Conservation (phyloP, 2,329 filamentous ascomycete genomes). For the Diaporthe nobilis region DNA sequence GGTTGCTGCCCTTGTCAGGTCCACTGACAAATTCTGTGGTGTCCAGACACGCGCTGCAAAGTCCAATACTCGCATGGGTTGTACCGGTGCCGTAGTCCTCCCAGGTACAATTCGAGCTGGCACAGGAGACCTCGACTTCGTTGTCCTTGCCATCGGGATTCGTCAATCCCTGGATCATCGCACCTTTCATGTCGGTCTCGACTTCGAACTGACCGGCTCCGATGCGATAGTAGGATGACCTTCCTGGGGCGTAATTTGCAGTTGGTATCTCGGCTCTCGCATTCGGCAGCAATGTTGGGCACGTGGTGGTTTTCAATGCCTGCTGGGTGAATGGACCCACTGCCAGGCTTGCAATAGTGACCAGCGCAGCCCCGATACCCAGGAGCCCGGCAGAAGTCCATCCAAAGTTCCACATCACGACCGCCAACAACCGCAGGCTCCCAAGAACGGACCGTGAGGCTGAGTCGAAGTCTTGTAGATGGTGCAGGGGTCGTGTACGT, state of each 20-base stretch:
- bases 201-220: constrained; percentile 45
- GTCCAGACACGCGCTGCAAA: constrained; percentile 47
- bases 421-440: constrained; percentile 46
- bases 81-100: constrained; percentile 42
- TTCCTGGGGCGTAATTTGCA: constrained; percentile 36
- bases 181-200: constrained; percentile 50
- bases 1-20: constrained; percentile 34
- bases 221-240: constrained; percentile 42
- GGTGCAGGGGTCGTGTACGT: constrained; percentile 46
- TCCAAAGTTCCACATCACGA: constrained; percentile 39
- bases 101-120: constrained; percentile 48
- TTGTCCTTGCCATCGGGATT: constrained; percentile 46
- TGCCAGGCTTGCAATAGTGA: constrained; percentile 48
- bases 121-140: constrained; percentile 43
- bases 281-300: constrained; percentile 42
- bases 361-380: constrained; percentile 43
- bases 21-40: constrained; percentile 43
- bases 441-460: constrained; percentile 50
- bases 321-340: constrained; percentile 52
- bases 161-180: constrained; percentile 49
- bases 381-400: constrained; percentile 41
- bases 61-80: constrained; percentile 47
- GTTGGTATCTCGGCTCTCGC: constrained; percentile 31
- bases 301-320: constrained; percentile 46
- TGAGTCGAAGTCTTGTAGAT: constrained; percentile 50